Conservation (phyloP, 352 stramenopile species). For the Phytophthora macrochlamydospora region DNA sequence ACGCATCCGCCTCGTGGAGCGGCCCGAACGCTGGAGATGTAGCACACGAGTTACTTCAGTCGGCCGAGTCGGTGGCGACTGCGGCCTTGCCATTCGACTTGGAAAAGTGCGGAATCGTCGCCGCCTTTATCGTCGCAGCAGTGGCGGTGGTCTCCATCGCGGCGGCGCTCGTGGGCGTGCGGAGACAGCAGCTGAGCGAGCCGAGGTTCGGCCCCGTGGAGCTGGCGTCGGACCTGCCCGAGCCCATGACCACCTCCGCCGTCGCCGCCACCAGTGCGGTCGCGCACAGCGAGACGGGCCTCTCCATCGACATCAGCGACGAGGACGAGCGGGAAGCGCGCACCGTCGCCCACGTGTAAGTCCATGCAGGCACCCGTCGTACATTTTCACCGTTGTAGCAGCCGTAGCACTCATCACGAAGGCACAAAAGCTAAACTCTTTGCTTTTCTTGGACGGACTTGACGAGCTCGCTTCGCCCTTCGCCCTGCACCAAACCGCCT, state of each 20-base stretch:
- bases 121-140: constrained; percentile 9
- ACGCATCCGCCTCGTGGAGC: constrained; percentile 4
- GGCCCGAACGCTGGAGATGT: constrained; percentile 12
- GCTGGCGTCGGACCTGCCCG: constrained; percentile 34
- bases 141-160: constrained; percentile 22
- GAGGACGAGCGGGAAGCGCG: constrained; percentile 15
- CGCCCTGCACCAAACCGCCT: not conserved
- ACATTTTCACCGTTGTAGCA: too few relatives aligned
- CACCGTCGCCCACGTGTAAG: not conserved
- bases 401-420: constrained; percentile 17
- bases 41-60: constrained; percentile 8
- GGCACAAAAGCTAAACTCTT: constrained; percentile 1
- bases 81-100: constrained; percentile 18
- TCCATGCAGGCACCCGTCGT: too few relatives aligned
- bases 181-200: constrained; percentile 35
- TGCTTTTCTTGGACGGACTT: not conserved
- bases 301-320: constrained; percentile 6
- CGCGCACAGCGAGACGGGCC: not conserved
- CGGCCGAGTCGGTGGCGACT: constrained; percentile 18
- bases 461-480: not conserved
- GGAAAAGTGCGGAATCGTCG: constrained; percentile 7
- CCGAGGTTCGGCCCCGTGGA: constrained; percentile 31
- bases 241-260: constrained; percentile 28
- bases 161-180: constrained; percentile 28
- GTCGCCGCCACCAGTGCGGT: not conserved